Evolutionary conservation across 1,284 basidiomycete species (phyloP), one percentile per base, ranked within the genome.

Genomic region (Ustilago cynodontis): DNA sequence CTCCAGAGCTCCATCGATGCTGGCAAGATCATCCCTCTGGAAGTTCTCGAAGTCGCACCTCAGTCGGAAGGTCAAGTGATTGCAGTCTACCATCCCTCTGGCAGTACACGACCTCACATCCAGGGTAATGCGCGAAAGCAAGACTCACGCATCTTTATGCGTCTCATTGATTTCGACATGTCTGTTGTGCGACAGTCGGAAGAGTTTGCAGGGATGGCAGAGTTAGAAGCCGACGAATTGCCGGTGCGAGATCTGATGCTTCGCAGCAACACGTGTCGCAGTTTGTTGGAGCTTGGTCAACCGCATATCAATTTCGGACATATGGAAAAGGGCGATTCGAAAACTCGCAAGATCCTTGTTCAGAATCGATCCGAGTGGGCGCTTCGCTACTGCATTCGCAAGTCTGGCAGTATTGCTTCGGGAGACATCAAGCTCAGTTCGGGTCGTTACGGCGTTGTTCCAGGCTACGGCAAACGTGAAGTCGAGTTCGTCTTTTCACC

Each of bases 221-320:
- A 76, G 18, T 82, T 85, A 54, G 79, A 83, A 11, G 55, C 69
- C 7, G 84, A 85, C 58, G 87, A 88, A 62, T 77, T 89, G 52
- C 88, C 88, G 3, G 87, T 88, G 9, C 82, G 88, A n/a, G 88
- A 89, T 66, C 79, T 89, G 43, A 87, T 88, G 73, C 85, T 89
- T 56, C 76, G 87, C 31, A 86, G 86, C 62, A 87, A 85, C 26
- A 87, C 87, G 39, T 88, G 88, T 49, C 80, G 87, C 33, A 87
- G 85, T 49, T 83, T 88, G 39, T 79, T 89, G 39, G 88, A 89
- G 73, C 86, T 89, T 16, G 88, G 87, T 49, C 88, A 88, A 84
- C 87, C 86, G 53, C 87, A 87, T 61, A 88, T 89, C 87, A 88
- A 89, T 79, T 88, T 89, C 78, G 88, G 88, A 1, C 84, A 86